A percentile compares a stretch with the other conserved stretches of the same genome.
These are phyloP conservation scores for Penicillium bovifimosum DNA, from an alignment of 495 filamentous ascomycete genomes.

Conservation along the genomic window DNA sequence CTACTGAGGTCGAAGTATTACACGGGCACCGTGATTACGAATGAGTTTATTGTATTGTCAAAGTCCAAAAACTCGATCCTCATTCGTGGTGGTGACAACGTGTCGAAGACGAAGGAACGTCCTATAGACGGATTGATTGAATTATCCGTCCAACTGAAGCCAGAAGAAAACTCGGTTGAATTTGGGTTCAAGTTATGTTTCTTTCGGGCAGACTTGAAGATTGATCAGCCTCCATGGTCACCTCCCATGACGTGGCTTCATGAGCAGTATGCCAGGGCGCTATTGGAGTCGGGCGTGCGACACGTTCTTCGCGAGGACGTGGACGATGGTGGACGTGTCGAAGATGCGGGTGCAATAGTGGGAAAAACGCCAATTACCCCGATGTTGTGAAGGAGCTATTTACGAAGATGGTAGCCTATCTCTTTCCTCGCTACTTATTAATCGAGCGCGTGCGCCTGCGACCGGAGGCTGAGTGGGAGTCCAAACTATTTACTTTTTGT, in stretches of 20 bases:
- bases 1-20: constrained; percentile 45
- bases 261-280: constrained; percentile 16
- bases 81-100: constrained; percentile 55
- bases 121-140: constrained; percentile 56
- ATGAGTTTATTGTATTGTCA: constrained; percentile 59
- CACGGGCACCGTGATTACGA: constrained; percentile 51
- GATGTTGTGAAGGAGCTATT: too few relatives aligned
- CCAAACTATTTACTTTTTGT: too few relatives aligned
- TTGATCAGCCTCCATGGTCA: constrained; percentile 39
- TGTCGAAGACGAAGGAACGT: constrained; percentile 43
- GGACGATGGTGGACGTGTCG: too few relatives aligned
- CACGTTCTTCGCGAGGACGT: neutral
- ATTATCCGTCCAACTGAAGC: constrained; percentile 48
- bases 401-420: too few relatives aligned
- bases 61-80: constrained; percentile 47
- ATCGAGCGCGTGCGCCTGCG: too few relatives aligned
- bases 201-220: constrained; percentile 41
- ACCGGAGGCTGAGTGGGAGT: too few relatives aligned
- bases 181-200: constrained; percentile 55
- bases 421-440: too few relatives aligned
- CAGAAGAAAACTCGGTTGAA: constrained; percentile 44
- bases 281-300: constrained; percentile 10
- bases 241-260: constrained; percentile 46
- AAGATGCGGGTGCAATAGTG: too few relatives aligned
- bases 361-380: too few relatives aligned